Evolutionary conservation across 345 rosid genomes (phyloP).

Genomic region (Lagerstroemia speciosa): DNA sequence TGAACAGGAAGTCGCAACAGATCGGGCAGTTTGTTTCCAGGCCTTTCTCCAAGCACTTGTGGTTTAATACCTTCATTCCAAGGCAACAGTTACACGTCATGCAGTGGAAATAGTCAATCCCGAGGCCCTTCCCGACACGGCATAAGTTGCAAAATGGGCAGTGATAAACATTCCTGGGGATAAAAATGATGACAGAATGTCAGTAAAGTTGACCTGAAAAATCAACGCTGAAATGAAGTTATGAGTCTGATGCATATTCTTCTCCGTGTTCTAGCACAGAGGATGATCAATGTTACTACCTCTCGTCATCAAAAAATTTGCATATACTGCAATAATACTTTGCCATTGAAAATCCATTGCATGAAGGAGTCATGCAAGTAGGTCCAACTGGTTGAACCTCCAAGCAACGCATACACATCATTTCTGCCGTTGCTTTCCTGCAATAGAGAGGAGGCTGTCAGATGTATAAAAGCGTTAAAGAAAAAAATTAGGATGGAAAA

Average conservation of each 20-base stretch:
- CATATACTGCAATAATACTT: constrained; percentile 75
- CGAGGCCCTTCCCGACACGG: constrained; percentile 83
- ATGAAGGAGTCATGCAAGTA: constrained; percentile 37
- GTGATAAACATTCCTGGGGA: constrained; percentile 65
- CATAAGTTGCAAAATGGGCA: constrained; percentile 93
- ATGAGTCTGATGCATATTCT: neutral
- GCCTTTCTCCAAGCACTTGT: constrained; percentile 86
- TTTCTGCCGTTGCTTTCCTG: constrained; percentile 60
- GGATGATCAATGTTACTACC: constrained; percentile 24
- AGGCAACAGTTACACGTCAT: constrained; percentile 95
- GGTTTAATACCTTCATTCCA: constrained; percentile 58
- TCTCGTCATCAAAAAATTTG: constrained; percentile 91
- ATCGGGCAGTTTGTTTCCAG: constrained; percentile 84
- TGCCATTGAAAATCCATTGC: constrained; percentile 48
- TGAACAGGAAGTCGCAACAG: constrained; percentile 81
- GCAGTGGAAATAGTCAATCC: constrained; percentile 82
- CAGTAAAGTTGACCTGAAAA: neutral
- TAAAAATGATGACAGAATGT: constrained; percentile 3
- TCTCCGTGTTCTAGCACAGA: neutral
- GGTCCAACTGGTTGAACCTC: constrained; percentile 48
- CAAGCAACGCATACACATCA: constrained; percentile 72
- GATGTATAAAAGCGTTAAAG: constrained; percentile 1
- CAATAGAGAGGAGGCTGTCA: constrained; percentile 4
- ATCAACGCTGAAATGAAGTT: neutral
- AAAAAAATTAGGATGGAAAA: neutral